Conservation (phyloP, 2,329 filamentous ascomycete species). For the Colletotrichum neosansevieriae region DNA sequence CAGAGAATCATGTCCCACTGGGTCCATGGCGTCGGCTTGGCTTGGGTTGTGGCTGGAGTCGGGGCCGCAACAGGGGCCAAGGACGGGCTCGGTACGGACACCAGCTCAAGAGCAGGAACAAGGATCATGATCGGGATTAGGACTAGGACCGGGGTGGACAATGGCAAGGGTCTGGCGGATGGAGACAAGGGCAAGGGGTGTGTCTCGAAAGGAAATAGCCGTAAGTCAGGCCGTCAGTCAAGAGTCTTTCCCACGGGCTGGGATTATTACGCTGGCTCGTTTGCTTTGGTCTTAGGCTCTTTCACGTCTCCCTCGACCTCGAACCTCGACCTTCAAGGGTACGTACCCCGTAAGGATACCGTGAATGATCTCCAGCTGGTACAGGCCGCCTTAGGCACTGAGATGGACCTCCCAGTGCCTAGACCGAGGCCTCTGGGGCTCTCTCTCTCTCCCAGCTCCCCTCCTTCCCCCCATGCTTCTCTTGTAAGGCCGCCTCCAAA, state of each 20-base stretch:
- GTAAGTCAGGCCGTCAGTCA: conserved; percentile 23
- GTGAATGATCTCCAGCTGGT: neutral
- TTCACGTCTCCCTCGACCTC: too few relatives aligned
- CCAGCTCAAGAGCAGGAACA: neutral
- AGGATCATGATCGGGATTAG: conserved; percentile 26
- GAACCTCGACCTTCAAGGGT: neutral
- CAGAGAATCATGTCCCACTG: conserved; percentile 33
- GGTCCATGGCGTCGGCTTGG: conserved; percentile 34
- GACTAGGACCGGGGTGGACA: conserved; percentile 1
- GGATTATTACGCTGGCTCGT: neutral
- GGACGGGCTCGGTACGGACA: conserved; percentile 16
- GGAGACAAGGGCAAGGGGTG: conserved; percentile 17
- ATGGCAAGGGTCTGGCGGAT: neutral
- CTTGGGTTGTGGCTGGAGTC: conserved; percentile 33
- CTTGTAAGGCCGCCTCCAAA: too few relatives aligned
- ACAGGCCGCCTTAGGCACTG: neutral
- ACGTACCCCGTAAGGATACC: neutral
- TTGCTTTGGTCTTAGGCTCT: conserved; percentile 7
- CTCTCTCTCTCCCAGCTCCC: neutral
- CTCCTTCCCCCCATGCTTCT: neutral
- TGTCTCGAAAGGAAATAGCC: conserved; percentile 27
- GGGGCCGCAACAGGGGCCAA: conserved; percentile 23
- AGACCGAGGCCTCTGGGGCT: conserved; percentile 16
- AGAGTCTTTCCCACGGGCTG: conserved; percentile 26
- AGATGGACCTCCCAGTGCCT: neutral